These are phyloP conservation scores for Gossypium bickii DNA, from an alignment of 345 rosid species.

Conservation along the genomic window DNA sequence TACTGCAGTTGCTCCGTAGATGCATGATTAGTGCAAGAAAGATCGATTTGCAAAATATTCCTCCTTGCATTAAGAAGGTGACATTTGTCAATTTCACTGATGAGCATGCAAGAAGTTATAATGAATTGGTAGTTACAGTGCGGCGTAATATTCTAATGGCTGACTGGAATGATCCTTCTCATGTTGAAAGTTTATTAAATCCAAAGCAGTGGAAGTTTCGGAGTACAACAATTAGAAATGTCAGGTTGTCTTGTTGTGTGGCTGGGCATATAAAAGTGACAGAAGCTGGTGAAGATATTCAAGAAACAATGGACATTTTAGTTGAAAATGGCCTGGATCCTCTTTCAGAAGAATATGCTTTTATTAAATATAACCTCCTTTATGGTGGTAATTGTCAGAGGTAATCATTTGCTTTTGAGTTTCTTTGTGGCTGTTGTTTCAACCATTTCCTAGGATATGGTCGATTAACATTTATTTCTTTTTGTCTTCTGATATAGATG, in stretches of 20 bases:
- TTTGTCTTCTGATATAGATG: conserved; percentile 45
- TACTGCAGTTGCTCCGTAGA: conserved; percentile 67
- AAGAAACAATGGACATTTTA: conserved; percentile 87
- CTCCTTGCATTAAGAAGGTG: conserved; percentile 86
- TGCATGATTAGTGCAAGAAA: conserved; percentile 97
- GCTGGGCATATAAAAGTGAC: conserved; percentile 89
- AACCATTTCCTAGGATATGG: conserved; percentile 8
- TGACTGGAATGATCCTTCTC: conserved; percentile 99
- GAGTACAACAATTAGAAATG: conserved; percentile 60
- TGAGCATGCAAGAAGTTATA: conserved; percentile 86
- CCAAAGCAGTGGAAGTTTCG: conserved; percentile 95
- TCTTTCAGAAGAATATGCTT: conserved; percentile 58
- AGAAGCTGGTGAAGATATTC: conserved; percentile 85
- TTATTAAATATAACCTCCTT: conserved; percentile 59
- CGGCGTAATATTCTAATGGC: conserved; percentile 87
- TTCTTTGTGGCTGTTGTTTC: conserved; percentile 13
- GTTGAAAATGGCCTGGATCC: conserved; percentile 58
- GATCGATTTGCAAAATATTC: conserved; percentile 77
- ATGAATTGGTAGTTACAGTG: conserved; percentile 89
- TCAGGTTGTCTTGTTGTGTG: conserved; percentile 93
- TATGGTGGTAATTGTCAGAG: conserved; percentile 82
- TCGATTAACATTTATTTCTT: conserved; percentile 6
- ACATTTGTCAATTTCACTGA: conserved; percentile 65
- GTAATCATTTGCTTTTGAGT: conserved; percentile 34
- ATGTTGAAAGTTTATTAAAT: conserved; percentile 92